These are phyloP conservation scores for Diaporthe ilicicola DNA, from an alignment of 2,329 filamentous ascomycete species.

Conservation along the genomic window DNA sequence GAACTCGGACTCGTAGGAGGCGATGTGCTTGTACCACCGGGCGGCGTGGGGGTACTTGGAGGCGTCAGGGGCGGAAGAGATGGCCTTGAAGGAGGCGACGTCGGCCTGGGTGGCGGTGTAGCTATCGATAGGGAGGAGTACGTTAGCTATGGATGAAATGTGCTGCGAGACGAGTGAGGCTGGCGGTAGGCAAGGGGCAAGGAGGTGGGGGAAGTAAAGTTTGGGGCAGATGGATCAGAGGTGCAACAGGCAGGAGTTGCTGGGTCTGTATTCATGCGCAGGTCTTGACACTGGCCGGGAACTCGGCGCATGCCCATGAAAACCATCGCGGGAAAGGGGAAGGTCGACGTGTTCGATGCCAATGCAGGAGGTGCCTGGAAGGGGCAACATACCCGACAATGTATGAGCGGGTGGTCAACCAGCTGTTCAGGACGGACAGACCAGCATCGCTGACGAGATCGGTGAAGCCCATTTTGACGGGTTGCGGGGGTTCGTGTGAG, in stretches of 20 bases:
- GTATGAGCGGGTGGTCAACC: slow-evolving; percentile 75
- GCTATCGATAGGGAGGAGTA: slow-evolving; percentile 42
- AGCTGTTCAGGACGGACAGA: slow-evolving; percentile 66
- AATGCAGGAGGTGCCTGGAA: background rate
- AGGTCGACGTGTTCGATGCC: background rate
- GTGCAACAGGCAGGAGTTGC: slow-evolving; percentile 71
- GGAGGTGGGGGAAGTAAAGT: background rate
- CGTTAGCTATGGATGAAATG: slow-evolving; percentile 10
- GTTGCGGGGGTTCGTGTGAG: background rate
- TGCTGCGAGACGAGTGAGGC: background rate
- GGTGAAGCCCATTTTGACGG: slow-evolving; percentile 40
- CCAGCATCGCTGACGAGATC: slow-evolving; percentile 41
- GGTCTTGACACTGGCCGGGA: slow-evolving; percentile 87
- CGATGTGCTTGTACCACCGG: slow-evolving; percentile 99
- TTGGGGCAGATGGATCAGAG: slow-evolving; percentile 61
- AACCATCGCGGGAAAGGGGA: slow-evolving; percentile 69
- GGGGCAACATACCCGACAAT: slow-evolving; percentile 74
- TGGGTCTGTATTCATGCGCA: slow-evolving; percentile 73
- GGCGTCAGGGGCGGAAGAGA: slow-evolving; percentile 78
- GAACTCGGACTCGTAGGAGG: slow-evolving; percentile 93
- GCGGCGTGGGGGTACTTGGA: slow-evolving; percentile 92
- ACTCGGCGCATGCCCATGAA: slow-evolving; percentile 89
- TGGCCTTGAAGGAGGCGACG: slow-evolving; percentile 92
- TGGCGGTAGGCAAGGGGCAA: background rate
- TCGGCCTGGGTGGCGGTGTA: slow-evolving; percentile 88